Conservation (phyloP, 345 rosid species). For the Syzygium grande region DNA sequence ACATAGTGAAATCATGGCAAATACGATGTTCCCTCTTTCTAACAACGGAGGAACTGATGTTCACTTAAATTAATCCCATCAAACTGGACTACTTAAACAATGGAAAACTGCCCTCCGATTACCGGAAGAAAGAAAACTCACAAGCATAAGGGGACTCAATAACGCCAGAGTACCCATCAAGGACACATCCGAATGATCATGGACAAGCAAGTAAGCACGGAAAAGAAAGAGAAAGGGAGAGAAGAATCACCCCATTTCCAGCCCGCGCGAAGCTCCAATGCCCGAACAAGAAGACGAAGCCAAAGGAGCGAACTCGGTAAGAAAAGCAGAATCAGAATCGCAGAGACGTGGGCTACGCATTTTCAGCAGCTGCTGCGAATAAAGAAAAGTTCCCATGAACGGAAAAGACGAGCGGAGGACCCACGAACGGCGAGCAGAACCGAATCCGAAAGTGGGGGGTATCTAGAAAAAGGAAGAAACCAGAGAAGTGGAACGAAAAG, state of each 20-base stretch:
- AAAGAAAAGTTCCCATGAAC: constrained; percentile 1
- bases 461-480: neutral
- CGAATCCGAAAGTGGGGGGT: neutral
- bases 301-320: neutral
- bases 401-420: neutral
- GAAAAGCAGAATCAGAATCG: constrained; percentile 5
- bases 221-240: neutral
- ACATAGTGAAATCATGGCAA: neutral
- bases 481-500: neutral
- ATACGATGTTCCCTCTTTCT: neutral
- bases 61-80: neutral
- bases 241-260: neutral
- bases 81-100: neutral
- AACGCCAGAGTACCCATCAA: neutral
- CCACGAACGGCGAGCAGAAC: neutral
- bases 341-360: neutral
- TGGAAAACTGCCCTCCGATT: neutral
- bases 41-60: neutral
- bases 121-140: neutral
- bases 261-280: constrained; percentile 5
- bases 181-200: neutral
- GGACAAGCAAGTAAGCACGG: neutral
- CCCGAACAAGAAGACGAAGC: constrained; percentile 3
- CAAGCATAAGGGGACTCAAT: neutral
- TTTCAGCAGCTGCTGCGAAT: neutral